Evolutionary conservation across 371 early-diverging fungal genomes (phyloP), one percentile per base, ranked within the genome.

Genomic region (Basidiobolus meristosporus): DNA sequence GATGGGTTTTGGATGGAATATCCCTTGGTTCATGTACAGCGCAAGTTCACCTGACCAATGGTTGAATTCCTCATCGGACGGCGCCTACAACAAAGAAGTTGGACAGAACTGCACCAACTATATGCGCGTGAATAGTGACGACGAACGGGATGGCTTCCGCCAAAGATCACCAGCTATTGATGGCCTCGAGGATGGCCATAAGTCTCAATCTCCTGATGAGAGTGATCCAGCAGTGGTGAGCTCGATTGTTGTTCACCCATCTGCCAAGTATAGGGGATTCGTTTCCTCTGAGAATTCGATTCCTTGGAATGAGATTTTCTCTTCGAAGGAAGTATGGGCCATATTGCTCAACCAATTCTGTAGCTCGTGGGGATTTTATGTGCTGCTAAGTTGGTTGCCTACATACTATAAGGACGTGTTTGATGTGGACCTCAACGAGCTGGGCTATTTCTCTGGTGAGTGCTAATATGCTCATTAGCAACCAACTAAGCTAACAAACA

Each of bases 321-420:
- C 7, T 7, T 10, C 23, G 11, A 39, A 39, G 17, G 23, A 11
- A 39, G 39, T 28, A 39, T 20, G 11, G 23, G 21, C 11, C 15
- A 11, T 39, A 39, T 21, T 39, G 12, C 12, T 20, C 17, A 39
- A 39, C 15, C 39, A 39, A 28, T 39, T 39, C 28, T 39, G 39
- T 28, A 11, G 21, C 10, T 11, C 39, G 7, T 39, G 39, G 39
- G 11, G n/a, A 21, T 39, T 39, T 20, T 39, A 39, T 20, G 15
- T 39, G 7, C 20, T 39, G 15, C 7, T 39, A 7, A 39, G 23
- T 39, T 39, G 11, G 21, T 28, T 39, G 14, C 39, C 39, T 12
- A 39, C 39, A 10, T 39, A 21, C 17, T 15, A 21, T 12, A 7
- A 39, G 23, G 7, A 11, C 10, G 23, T 7, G 23, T 39, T 39